These are phyloP conservation scores for Helicocarpus griseus DNA, from an alignment of 2,329 filamentous ascomycete species.

Conservation along the genomic window DNA sequence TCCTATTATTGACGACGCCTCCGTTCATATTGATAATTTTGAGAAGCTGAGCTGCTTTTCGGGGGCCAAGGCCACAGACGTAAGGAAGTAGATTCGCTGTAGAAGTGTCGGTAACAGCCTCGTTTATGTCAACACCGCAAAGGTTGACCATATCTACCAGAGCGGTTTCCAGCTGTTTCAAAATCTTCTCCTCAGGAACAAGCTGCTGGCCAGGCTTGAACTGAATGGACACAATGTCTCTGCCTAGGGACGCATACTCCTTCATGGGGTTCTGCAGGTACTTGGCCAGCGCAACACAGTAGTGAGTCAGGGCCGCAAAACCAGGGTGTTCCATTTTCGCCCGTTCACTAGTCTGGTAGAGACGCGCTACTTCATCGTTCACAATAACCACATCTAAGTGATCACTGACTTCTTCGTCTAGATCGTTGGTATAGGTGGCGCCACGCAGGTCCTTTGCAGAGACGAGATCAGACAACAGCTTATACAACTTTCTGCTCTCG, in stretches of 20 bases:
- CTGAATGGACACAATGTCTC: slow-evolving; percentile 73
- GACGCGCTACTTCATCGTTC: slow-evolving; percentile 92
- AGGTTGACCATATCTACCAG: slow-evolving; percentile 99
- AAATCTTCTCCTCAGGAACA: slow-evolving; percentile 75
- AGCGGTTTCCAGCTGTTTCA: slow-evolving; percentile 81
- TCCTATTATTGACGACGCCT: slow-evolving; percentile 71
- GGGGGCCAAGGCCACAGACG: slow-evolving; percentile 79
- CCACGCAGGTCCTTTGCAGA: slow-evolving; percentile 67
- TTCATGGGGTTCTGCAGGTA: slow-evolving; percentile 95
- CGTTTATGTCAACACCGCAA: slow-evolving; percentile 89
- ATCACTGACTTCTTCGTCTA: slow-evolving; percentile 64
- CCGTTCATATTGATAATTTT: slow-evolving; percentile 91
- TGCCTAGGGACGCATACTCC: slow-evolving; percentile 87
- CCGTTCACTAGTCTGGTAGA: slow-evolving; percentile 84
- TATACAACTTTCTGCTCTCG: slow-evolving; percentile 74
- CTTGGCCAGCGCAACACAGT: slow-evolving; percentile 78
- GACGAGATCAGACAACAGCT: slow-evolving; percentile 70
- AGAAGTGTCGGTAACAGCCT: slow-evolving; percentile 71
- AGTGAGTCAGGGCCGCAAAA: slow-evolving; percentile 67
- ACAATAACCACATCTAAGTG: slow-evolving; percentile 80
- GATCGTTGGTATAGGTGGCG: slow-evolving; percentile 76
- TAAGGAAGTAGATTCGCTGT: slow-evolving; percentile 84
- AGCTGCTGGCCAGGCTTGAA: slow-evolving; percentile 89
- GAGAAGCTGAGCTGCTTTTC: slow-evolving; percentile 75
- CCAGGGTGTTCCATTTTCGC: slow-evolving; percentile 72